Evolutionary conservation across 192 early-diverging fungal genomes (phyloP), one percentile per base, ranked within the genome.

Genomic region (Physocladia obscura): DNA sequence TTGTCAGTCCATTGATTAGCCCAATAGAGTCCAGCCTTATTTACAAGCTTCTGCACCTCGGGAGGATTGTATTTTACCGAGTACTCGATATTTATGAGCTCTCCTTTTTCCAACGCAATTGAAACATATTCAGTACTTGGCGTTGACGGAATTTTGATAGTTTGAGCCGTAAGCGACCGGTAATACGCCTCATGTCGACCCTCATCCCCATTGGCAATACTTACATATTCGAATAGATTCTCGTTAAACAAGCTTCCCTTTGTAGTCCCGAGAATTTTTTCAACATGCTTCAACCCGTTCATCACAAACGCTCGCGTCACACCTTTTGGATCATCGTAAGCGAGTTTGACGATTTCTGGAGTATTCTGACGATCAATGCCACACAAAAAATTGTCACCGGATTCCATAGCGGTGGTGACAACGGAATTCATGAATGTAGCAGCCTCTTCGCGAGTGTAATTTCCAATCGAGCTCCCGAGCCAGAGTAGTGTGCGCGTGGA

Each of bases 391-490:
- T 84, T 78, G 73, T 96, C 94, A 47, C 44, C 57, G 6, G 62
- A 36, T 13, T 65, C 62, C 75, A 96, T 81, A 1, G 82, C 84
- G 31, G 68, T 70, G 31, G 83, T 71, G 50, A 76, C 77, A 21
- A 94, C 76, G 4, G 76, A 78, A 1, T 74, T 26, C 19, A 98
- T 69, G 67, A 98, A 94, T 0, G 70, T 74, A 15, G 74, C 80
- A 4, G 91, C 92, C 11, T 92, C 90, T 2, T 74, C 36, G 24
- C 88, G 77, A 19, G 72, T 79, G 47, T 84, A 76, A 70, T 95
- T 96, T 6, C 95, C 94, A 29, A 98, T 90, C 0, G 92, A 94
- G 2, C 89, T 91, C 0, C 95, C 95, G 29, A 97, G 80, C 95
- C 95, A 97, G 48, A 95, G 75, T 8, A 94, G 74, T 2, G 86